A percentile compares a stretch with the other conserved stretches of the same genome.
phyloP scores from a whole-genome alignment of 2,329 filamentous ascomycete species.

The Moelleriella libera region DNA sequence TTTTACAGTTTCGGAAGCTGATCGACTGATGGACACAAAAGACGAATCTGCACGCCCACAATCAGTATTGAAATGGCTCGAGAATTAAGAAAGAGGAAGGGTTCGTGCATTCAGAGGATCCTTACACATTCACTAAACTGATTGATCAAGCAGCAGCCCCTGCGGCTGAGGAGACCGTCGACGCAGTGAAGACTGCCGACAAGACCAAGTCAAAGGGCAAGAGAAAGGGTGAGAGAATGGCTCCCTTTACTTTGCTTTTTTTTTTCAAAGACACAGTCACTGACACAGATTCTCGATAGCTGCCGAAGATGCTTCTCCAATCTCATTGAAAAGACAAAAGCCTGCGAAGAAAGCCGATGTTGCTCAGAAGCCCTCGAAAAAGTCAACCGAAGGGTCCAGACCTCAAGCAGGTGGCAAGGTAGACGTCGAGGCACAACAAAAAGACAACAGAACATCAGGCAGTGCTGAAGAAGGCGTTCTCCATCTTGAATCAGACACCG shows the following conservation, averaged over 20 bases:
- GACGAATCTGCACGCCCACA: not conserved
- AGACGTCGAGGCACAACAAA: constrained; percentile 11
- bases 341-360: constrained; percentile 1
- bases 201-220: constrained; percentile 22
- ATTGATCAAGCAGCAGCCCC: constrained; percentile 8
- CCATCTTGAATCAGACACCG: constrained; percentile 15
- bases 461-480: constrained; percentile 16
- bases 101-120: constrained; percentile 8
- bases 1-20: no score
- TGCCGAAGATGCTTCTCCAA: constrained; percentile 19
- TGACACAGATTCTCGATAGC: not conserved
- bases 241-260: not conserved
- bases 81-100: constrained; percentile 26
- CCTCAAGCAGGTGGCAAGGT: constrained; percentile 18
- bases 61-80: constrained; percentile 23
- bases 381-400: constrained; percentile 10
- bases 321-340: constrained; percentile 20
- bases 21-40: no score
- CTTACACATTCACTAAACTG: constrained; percentile 6
- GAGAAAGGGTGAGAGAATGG: constrained; percentile 14
- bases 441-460: constrained; percentile 8
- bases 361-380: constrained; percentile 2
- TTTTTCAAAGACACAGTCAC: not conserved
- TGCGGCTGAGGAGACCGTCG: constrained; percentile 17
- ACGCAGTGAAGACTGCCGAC: constrained; percentile 11